Conservation (phyloP, 2,329 filamentous ascomycete genomes). For the Aspergillus neotritici region DNA sequence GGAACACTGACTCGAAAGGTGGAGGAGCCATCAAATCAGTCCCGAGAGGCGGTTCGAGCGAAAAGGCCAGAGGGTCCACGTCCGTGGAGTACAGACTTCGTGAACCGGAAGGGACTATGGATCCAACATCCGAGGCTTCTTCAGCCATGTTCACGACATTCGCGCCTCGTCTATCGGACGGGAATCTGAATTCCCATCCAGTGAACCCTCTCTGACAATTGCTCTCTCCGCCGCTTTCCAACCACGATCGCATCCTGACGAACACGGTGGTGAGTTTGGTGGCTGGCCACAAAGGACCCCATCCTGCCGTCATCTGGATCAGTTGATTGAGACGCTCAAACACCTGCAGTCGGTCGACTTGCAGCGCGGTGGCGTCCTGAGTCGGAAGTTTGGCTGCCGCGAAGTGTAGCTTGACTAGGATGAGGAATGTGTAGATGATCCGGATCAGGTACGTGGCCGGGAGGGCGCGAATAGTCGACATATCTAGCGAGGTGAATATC, state of each 20-base stretch:
- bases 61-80: too few relatives aligned
- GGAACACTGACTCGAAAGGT: too few relatives aligned
- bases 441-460: constrained; percentile 1
- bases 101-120: too few relatives aligned
- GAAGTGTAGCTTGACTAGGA: constrained; percentile 2
- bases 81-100: too few relatives aligned
- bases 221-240: too few relatives aligned
- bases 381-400: not conserved
- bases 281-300: constrained; percentile 3
- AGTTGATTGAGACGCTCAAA: not conserved
- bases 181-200: too few relatives aligned
- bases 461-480: constrained; percentile 1
- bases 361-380: not conserved
- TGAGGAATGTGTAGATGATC: not conserved
- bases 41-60: too few relatives aligned
- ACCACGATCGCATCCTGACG: not conserved
- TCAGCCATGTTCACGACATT: too few relatives aligned
- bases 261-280: not conserved
- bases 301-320: constrained; percentile 1
- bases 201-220: too few relatives aligned
- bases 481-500: constrained; percentile 2
- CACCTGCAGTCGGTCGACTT: not conserved
- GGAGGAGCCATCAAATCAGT: too few relatives aligned
- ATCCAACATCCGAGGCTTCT: too few relatives aligned
- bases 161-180: too few relatives aligned